These are phyloP conservation scores for Berkeleyomyces rouxiae DNA, from an alignment of 2,329 filamentous ascomycete species.

Conservation along the genomic window DNA sequence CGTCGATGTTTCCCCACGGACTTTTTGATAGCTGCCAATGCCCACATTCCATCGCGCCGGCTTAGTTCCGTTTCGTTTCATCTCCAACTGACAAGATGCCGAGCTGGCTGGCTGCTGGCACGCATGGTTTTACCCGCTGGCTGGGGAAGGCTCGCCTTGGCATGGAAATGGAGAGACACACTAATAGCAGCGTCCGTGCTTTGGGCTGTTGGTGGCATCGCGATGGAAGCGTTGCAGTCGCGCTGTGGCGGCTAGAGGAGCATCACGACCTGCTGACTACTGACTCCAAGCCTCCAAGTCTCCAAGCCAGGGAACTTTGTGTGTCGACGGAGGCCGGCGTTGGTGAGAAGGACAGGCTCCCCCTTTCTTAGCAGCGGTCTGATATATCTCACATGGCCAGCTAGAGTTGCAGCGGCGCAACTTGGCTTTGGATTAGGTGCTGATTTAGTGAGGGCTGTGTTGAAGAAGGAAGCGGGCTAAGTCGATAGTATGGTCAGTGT, in stretches of 20 bases:
- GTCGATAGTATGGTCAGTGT: background rate
- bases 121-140: background rate
- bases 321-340: background rate
- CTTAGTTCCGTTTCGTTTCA: too few relatives aligned
- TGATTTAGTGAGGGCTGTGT: background rate
- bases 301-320: background rate
- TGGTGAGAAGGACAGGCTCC: too few relatives aligned
- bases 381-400: background rate
- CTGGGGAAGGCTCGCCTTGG: background rate
- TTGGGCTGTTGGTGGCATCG: too few relatives aligned
- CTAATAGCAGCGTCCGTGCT: too few relatives aligned
- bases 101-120: too few relatives aligned
- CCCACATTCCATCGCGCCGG: too few relatives aligned
- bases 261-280: too few relatives aligned
- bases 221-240: too few relatives aligned
- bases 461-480: background rate
- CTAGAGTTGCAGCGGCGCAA: background rate
- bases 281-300: background rate
- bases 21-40: background rate
- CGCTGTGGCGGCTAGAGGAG: too few relatives aligned
- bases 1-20: background rate
- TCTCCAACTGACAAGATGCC: background rate
- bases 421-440: too few relatives aligned
- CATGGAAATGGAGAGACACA: background rate
- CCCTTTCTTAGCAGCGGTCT: background rate